Conservation (phyloP, 2,329 filamentous ascomycete genomes). For the Dothistroma septosporum region DNA sequence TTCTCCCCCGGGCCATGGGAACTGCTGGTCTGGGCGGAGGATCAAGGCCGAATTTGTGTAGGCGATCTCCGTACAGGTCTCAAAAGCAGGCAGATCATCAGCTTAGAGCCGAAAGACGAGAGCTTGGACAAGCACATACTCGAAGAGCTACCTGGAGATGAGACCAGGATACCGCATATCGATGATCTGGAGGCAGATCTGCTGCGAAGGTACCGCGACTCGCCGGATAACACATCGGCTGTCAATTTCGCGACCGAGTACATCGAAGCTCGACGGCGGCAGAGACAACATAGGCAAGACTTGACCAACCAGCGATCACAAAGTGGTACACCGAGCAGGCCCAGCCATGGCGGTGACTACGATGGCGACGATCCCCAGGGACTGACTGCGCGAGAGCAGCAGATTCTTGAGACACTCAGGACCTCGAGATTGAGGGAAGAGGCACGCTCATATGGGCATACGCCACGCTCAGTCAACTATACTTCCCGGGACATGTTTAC, state of each 20-base stretch:
- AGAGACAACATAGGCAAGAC: constrained; percentile 33
- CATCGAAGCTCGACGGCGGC: constrained; percentile 39
- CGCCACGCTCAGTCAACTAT: constrained; percentile 44
- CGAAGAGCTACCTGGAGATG: constrained; percentile 14
- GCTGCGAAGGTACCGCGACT: constrained; percentile 42
- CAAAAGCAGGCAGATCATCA: constrained; percentile 63
- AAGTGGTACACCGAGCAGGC: constrained; percentile 7
- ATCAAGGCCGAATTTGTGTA: constrained; percentile 70
- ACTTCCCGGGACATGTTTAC: constrained; percentile 33
- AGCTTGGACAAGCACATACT: constrained; percentile 52
- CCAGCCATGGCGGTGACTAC: constrained; percentile 1
- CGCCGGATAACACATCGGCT: constrained; percentile 37
- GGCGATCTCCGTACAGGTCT: constrained; percentile 68
- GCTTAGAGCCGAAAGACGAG: constrained; percentile 56
- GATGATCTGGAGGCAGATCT: constrained; percentile 45
- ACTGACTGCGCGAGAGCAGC: constrained; percentile 44
- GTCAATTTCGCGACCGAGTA: constrained; percentile 42
- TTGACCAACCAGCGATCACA: constrained; percentile 24
- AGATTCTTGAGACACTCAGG: constrained; percentile 45
- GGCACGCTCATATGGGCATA: constrained; percentile 35
- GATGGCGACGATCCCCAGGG: constrained; percentile 45
- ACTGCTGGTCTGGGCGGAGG: constrained; percentile 89
- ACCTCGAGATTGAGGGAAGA: constrained; percentile 43
- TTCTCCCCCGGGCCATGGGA: constrained; percentile 90
- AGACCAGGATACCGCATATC: constrained; percentile 33